Conservation (phyloP, 106 monocot genomes). For the Allium sativum region DNA sequence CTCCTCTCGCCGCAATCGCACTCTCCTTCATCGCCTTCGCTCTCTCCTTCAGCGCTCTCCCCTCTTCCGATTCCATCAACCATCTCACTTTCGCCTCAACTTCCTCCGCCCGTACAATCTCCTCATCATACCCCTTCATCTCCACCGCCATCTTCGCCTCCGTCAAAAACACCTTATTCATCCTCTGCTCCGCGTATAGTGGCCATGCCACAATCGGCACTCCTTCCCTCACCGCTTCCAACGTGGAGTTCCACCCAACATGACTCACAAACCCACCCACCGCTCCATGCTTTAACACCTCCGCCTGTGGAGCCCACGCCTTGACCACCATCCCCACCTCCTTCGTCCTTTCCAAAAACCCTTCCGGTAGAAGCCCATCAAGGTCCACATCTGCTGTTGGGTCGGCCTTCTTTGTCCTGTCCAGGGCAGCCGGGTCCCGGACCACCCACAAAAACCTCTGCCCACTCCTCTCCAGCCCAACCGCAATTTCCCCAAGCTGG, state of each 20-base stretch:
- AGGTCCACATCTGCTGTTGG: slow-evolving; percentile 23
- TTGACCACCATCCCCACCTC: slow-evolving; percentile 20
- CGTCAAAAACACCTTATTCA: slow-evolving; percentile 18
- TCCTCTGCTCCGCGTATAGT: slow-evolving; percentile 27
- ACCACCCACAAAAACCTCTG: slow-evolving; percentile 47
- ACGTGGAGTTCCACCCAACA: slow-evolving; percentile 62
- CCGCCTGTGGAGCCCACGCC: slow-evolving; percentile 9
- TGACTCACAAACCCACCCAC: slow-evolving; percentile 39
- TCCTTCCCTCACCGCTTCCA: slow-evolving; percentile 15
- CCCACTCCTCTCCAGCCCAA: slow-evolving; percentile 29
- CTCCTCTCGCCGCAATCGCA: too few species aligned
- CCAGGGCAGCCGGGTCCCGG: slow-evolving; percentile 4
- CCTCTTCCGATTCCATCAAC: slow-evolving; percentile 26
- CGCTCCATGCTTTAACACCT: slow-evolving; percentile 1
- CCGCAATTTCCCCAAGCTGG: slow-evolving; percentile 38
- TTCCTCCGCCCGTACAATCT: slow-evolving; percentile 16
- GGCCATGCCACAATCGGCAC: slow-evolving; percentile 37
- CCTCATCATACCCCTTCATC: slow-evolving; percentile 14
- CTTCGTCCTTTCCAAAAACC: slow-evolving; percentile 19
- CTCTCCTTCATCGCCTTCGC: slow-evolving; percentile 1
- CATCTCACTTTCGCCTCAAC: slow-evolving; percentile 14
- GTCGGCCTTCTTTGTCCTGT: neutral
- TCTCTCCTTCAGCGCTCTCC: slow-evolving; percentile 14
- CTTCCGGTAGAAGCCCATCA: slow-evolving; percentile 11
- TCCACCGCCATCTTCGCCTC: slow-evolving; percentile 20